Evolutionary conservation across 2,329 filamentous ascomycete species (phyloP).

Genomic region (Dactylellina parvicollis): DNA sequence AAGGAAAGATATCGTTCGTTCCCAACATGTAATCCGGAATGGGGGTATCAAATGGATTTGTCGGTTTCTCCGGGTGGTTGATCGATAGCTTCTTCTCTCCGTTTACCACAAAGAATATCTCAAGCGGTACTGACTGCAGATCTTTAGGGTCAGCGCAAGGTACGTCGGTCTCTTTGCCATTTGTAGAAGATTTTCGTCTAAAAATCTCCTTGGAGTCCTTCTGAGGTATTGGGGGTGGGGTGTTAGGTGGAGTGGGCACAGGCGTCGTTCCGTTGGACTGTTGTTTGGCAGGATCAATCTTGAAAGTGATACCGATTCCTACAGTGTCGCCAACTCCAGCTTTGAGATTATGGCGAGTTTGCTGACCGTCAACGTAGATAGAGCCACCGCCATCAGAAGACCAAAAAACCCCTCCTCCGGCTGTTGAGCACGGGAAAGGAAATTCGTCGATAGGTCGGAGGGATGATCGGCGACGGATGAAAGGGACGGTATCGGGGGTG

Average conservation of each 20-base stretch:
- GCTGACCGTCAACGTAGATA: constrained; percentile 28
- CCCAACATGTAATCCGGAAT: constrained; percentile 42
- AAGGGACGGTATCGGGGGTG: constrained; percentile 48
- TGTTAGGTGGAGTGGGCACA: constrained; percentile 44
- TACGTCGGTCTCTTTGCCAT: constrained; percentile 33
- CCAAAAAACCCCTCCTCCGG: constrained; percentile 46
- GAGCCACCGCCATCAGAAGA: constrained; percentile 39
- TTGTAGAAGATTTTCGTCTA: constrained; percentile 35
- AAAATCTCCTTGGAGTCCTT: constrained; percentile 50
- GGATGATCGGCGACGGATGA: constrained; percentile 47
- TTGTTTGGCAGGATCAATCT: constrained; percentile 16
- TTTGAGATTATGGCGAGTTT: constrained; percentile 26
- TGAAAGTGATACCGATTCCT: constrained; percentile 47
- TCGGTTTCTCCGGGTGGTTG: constrained; percentile 5
- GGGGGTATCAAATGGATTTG: constrained; percentile 27
- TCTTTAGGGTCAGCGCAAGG: constrained; percentile 47
- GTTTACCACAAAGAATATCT: constrained; percentile 46
- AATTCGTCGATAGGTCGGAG: constrained; percentile 49
- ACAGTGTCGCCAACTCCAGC: constrained; percentile 46
- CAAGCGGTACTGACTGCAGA: constrained; percentile 19
- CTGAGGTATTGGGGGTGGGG: constrained; percentile 28
- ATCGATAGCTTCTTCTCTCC: constrained; percentile 43
- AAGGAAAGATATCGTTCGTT: constrained; percentile 42
- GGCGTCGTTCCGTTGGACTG: constrained; percentile 38
- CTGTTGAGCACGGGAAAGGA: constrained; percentile 43